phyloP scores from a whole-genome alignment of 2,329 filamentous ascomycete species.

The Colletotrichum noveboracense region DNA sequence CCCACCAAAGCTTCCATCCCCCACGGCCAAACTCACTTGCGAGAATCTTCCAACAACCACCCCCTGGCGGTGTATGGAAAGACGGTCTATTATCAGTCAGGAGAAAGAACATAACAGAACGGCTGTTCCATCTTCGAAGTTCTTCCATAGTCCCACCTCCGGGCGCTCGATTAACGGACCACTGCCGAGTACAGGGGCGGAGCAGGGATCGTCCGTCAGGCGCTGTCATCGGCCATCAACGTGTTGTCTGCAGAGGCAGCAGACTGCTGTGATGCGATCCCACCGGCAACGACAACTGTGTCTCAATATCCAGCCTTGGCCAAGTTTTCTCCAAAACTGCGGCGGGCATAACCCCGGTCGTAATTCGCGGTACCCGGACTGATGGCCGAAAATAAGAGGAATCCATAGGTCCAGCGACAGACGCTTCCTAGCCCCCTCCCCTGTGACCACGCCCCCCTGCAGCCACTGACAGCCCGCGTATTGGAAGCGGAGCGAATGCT shows the following conservation, averaged over 20 bases:
- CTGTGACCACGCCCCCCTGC: background rate
- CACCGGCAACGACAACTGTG: background rate
- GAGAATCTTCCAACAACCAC: constrained; percentile 16
- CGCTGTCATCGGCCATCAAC: background rate
- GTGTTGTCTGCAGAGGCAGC: background rate
- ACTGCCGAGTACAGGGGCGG: background rate
- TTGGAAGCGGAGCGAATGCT: background rate
- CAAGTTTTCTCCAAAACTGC: background rate
- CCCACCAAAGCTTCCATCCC: background rate
- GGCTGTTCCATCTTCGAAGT: background rate
- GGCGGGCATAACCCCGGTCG: constrained; percentile 1
- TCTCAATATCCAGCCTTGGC: background rate
- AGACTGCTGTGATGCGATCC: background rate
- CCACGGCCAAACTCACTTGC: constrained; percentile 1
- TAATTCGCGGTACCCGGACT: background rate
- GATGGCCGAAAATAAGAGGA: background rate
- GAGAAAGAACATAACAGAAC: background rate
- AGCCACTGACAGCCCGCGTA: background rate
- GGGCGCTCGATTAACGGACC: background rate
- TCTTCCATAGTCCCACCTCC: background rate
- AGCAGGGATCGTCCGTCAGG: background rate
- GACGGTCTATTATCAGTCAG: background rate
- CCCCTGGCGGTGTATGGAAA: background rate
- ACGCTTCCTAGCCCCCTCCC: background rate
- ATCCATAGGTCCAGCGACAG: background rate